Percentiles rank a stretch among this genome's conserved stretches.
Conservation (phyloP, 2,329 filamentous ascomycete genomes). For the Alternaria sp. region DNA sequence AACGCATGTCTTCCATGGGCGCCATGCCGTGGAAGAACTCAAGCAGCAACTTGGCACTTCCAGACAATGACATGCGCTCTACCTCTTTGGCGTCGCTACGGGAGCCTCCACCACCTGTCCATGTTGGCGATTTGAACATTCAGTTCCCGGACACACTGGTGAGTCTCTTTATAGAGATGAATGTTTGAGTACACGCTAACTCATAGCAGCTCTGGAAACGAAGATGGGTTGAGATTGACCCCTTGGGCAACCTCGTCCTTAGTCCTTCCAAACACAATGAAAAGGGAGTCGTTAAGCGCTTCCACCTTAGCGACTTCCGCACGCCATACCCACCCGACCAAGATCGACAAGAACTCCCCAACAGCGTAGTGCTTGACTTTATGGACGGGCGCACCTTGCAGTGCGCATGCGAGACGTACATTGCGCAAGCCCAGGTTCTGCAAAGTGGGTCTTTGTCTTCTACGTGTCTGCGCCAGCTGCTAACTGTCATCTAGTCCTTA, state of each 20-base stretch:
- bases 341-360: constrained; percentile 89
- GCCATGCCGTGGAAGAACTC: constrained; percentile 61
- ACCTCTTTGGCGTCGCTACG: constrained; percentile 42
- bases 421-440: constrained; percentile 48
- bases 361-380: constrained; percentile 76
- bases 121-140: constrained; percentile 90
- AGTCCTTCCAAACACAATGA: constrained; percentile 72
- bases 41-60: constrained; percentile 48
- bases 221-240: constrained; percentile 84
- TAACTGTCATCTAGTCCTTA: constrained; percentile 42
- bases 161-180: constrained; percentile 31
- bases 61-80: constrained; percentile 50
- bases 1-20: constrained; percentile 71
- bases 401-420: constrained; percentile 59
- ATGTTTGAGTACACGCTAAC: constrained; percentile 13
- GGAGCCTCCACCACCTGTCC: constrained; percentile 65
- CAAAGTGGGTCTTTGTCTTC: constrained; percentile 38
- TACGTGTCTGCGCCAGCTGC: neutral
- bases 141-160: constrained; percentile 92
- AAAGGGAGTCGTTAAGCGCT: constrained; percentile 75
- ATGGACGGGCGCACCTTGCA: constrained; percentile 69
- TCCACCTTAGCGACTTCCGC: constrained; percentile 85
- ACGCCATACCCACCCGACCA: constrained; percentile 84
- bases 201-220: constrained; percentile 81
- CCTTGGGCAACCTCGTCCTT: constrained; percentile 82